Percentiles rank a stretch among this genome's conserved stretches.
Evolutionary conservation across 2,329 filamentous ascomycete genomes (phyloP).

Genomic region (Ophiostoma novo-ulmi): DNA sequence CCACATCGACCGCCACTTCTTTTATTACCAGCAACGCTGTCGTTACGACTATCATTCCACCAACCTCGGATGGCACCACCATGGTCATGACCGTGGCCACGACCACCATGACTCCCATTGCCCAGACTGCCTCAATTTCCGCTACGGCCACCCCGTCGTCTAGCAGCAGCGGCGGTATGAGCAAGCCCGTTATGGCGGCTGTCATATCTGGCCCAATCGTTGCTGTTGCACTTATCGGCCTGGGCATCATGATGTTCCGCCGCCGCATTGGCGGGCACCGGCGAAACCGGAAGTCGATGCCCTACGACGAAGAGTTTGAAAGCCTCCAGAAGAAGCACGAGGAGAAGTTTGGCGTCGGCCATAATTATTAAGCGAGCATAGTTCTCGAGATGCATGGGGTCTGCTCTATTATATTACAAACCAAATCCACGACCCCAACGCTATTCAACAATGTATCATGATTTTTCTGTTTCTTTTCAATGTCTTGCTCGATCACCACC

Average conservation of each 20-base stretch:
- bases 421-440: background rate
- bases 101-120: background rate
- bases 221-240: conserved; percentile 23
- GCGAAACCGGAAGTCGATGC: conserved; percentile 18
- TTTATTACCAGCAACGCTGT: conserved; percentile 22
- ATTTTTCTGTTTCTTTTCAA: background rate
- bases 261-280: conserved; percentile 22
- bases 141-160: conserved; percentile 8
- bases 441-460: conserved; percentile 6
- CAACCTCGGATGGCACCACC: conserved; percentile 1
- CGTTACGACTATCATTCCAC: conserved; percentile 15
- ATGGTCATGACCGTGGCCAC: conserved; percentile 16
- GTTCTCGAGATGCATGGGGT: background rate
- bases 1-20: conserved; percentile 23
- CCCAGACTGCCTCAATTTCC: conserved; percentile 1
- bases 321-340: conserved; percentile 30
- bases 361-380: conserved; percentile 25
- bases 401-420: background rate
- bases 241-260: conserved; percentile 25
- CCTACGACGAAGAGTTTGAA: conserved; percentile 30
- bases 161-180: conserved; percentile 16
- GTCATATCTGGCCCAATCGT: conserved; percentile 27
- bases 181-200: conserved; percentile 25
- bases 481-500: background rate
- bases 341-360: conserved; percentile 28